Conservation (phyloP, 208 protist genomes). For the Trypanosoma scelopori region DNA sequence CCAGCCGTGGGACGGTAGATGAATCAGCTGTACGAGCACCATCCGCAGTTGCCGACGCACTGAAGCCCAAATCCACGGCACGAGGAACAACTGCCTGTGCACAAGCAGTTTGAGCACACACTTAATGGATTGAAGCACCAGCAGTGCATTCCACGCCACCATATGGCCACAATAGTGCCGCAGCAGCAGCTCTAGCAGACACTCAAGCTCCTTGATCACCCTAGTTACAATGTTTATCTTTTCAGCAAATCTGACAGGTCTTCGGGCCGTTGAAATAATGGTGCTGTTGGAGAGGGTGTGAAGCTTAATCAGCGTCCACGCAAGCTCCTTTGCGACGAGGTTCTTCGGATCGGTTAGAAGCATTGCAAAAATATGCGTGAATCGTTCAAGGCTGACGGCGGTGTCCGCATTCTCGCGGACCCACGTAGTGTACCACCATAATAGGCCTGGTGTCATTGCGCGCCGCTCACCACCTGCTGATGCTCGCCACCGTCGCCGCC, state of each 20-base stretch:
- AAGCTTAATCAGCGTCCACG: conserved; percentile 57
- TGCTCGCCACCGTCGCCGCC: no score
- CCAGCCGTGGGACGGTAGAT: neutral
- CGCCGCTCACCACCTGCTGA: neutral
- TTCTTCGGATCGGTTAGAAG: conserved; percentile 60
- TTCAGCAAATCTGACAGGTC: conserved; percentile 39
- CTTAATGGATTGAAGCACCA: conserved; percentile 67
- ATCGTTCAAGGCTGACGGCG: conserved; percentile 56
- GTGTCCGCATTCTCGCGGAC: conserved; percentile 73
- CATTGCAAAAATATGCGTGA: conserved; percentile 61
- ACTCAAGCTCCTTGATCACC: conserved; percentile 55
- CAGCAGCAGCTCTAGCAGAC: conserved; percentile 52
- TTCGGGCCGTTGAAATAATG: conserved; percentile 41
- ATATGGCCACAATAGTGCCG: conserved; percentile 57
- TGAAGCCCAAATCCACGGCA: conserved; percentile 67
- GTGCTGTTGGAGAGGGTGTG: conserved; percentile 56
- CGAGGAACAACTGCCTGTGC: conserved; percentile 66
- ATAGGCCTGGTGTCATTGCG: neutral
- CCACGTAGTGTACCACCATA: conserved; percentile 69
- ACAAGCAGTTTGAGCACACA: conserved; percentile 55
- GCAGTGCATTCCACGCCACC: conserved; percentile 53
- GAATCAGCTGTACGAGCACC: neutral
- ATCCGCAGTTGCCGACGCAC: conserved; percentile 7
- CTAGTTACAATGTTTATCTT: conserved; percentile 25
- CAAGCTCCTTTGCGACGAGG: conserved; percentile 65